Base-by-base conservation (phyloP, 1,139 yeast genomes). In the Saccharomycopsis hybrid region DNA sequence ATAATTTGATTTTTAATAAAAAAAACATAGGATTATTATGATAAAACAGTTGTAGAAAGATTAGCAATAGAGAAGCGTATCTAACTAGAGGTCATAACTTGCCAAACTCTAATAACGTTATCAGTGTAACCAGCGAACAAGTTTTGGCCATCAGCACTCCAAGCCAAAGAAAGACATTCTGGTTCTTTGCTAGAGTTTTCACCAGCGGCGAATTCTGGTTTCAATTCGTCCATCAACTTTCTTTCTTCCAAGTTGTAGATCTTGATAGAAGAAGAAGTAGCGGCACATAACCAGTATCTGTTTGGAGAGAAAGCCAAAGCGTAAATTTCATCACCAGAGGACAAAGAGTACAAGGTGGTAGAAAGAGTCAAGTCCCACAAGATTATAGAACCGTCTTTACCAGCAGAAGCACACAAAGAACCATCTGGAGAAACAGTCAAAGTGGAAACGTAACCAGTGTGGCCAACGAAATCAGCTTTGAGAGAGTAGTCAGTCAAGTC, bases 281-380 rank as follows among this genome's bases (percentile, higher is more conserved):
- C 98, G 77, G 97, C 98, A 73, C 96, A 94, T 74, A 94, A 87
- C 98, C 98, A 92, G 94, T 88, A 94, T 85, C 98, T 90, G 95
- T 88, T 87, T 77, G 99, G 98, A 73, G 98, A 90, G 96, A 92
- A 94, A 68, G 97, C 95, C 72, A 92, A 84, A 71, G 97, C 94
- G 76, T 87, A 88, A 66, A 94, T 92, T 81, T 92, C 98, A 70
- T 92, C 94, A 73, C 94, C 88, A 65, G 96, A 94, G 68, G 80
- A 79, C 74, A 92, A 84, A 69, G 96, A 85, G 95, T 89, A 92
- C 70, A 90, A 80, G 69, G 92, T 85, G 72, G 77, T 74, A 79
- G 86, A 83, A 66, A 81, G 74, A 82, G 84, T 82, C 76, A 92
- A 83, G 79, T 90, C 95, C 99, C 99, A 92, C 73, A 94, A 85